Evolutionary conservation across 2,329 filamentous ascomycete species (phyloP).

Genomic region (Penicillium sp.): DNA sequence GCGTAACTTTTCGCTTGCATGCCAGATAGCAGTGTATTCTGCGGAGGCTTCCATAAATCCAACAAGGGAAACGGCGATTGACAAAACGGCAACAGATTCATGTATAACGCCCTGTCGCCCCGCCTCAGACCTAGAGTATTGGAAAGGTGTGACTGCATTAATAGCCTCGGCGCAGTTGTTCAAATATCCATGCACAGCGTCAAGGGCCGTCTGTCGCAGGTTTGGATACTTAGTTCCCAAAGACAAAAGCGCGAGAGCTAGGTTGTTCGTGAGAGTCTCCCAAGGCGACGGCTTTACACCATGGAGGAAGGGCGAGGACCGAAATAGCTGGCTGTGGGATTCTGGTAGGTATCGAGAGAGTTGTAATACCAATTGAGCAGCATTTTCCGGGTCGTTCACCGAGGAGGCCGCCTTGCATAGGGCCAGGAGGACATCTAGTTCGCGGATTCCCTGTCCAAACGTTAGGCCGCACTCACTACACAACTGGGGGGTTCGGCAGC

Average conservation of each 20-base stretch:
- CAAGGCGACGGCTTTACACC: slow-evolving; percentile 79
- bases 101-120: slow-evolving; percentile 35
- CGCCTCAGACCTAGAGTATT: slow-evolving; percentile 49
- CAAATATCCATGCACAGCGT: slow-evolving; percentile 63
- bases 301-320: slow-evolving; percentile 70
- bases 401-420: slow-evolving; percentile 81
- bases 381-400: slow-evolving; percentile 61
- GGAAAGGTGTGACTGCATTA: slow-evolving; percentile 46
- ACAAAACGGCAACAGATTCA: slow-evolving; percentile 61
- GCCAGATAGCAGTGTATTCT: slow-evolving; percentile 73
- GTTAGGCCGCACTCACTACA: slow-evolving; percentile 14
- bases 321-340: slow-evolving; percentile 68
- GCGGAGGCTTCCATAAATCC: slow-evolving; percentile 82
- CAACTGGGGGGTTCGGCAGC: not conserved
- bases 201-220: slow-evolving; percentile 57
- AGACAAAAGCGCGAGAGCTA: slow-evolving; percentile 72
- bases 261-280: slow-evolving; percentile 68
- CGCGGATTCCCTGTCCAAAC: slow-evolving; percentile 60
- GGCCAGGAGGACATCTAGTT: slow-evolving; percentile 84
- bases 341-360: slow-evolving; percentile 78
- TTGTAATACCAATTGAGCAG: slow-evolving; percentile 68
- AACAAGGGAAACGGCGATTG: slow-evolving; percentile 72
- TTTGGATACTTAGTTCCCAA: slow-evolving; percentile 64
- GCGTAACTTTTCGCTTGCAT: slow-evolving; percentile 59
- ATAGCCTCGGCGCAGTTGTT: slow-evolving; percentile 59